Evolutionary conservation across 2,329 filamentous ascomycete genomes (phyloP), one percentile per base, ranked within the genome.

Genomic region (Ceratocystis cacaofunesta): DNA sequence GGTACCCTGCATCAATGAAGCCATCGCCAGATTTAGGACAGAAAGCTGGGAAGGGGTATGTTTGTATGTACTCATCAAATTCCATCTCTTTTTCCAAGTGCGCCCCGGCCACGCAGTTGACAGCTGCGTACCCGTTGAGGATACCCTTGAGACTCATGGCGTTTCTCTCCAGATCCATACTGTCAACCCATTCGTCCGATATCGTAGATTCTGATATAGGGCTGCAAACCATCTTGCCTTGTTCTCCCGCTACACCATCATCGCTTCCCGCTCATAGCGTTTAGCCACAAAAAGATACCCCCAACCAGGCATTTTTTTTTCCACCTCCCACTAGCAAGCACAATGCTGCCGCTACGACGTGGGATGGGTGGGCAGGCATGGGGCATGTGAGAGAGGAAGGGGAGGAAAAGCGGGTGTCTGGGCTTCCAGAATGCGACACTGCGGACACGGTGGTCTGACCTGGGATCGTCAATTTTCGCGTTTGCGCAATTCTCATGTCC

Each of bases 371-470:
- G 36, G 19, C 48, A 22, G 48, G 8, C n/a, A 22, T 50, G n/a
- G 8, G 48, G n/a, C 8, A 19, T 2, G 22, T 19, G n/a, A 41
- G 48, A 22, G 7, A 19, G 48, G n/a, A 50, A 8, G 36, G 36
- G 10, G 10, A 41, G 36, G 10, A 41, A 41, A 41, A 41, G 36
- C 36, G 1, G 36, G 36, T 15, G 48, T 50, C 48, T 25, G 48
- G 8, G 7, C 19, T 28, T 28, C 48, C 48, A 52, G 48, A 52
- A 52, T 52, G 5, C 48, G 22, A 52, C 48, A 25, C 30, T 58
- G 55, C 55, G 55, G 55, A 58, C 25, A 58, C 25, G 55, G 55
- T 58, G 25, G 55, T 58, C 55, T n/a, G 28, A 52, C 36, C 36
- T 41, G 36, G 36, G 36, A 15, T 41, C 36, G 3, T 15, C 10